These are phyloP conservation scores for Skeletonema costatum DNA, from an alignment of 108 stramenopile species.

Conservation along the genomic window DNA sequence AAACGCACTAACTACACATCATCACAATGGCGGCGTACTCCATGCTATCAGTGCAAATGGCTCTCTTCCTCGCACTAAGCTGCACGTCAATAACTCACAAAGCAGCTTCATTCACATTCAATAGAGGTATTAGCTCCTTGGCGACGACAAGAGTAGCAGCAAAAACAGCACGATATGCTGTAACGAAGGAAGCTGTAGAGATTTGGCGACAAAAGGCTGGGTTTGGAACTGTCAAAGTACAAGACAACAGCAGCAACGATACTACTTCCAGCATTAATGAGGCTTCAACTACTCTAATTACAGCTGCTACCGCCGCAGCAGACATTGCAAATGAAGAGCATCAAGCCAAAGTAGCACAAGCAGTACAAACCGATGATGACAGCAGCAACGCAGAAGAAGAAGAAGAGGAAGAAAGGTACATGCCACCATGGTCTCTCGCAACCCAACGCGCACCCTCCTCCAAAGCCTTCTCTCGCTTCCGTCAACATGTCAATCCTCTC, in stretches of 20 bases:
- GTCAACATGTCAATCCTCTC: slow-evolving; percentile 92
- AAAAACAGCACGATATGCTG: background rate
- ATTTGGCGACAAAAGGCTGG: background rate
- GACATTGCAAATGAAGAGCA: background rate
- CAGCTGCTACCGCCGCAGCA: background rate
- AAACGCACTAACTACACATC: background rate
- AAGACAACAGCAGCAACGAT: background rate
- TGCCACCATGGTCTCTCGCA: slow-evolving; percentile 41
- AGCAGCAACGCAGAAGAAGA: background rate
- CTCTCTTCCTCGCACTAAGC: background rate
- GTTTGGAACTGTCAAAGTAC: background rate
- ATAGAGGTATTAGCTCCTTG: background rate
- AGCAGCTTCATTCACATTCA: background rate
- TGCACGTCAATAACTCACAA: background rate
- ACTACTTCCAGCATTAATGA: background rate
- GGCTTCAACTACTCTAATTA: background rate
- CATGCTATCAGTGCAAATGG: background rate
- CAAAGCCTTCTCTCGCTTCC: slow-evolving; percentile 55
- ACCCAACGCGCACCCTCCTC: slow-evolving; percentile 15
- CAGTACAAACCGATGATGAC: background rate
- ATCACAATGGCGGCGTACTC: background rate
- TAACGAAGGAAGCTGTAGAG: background rate
- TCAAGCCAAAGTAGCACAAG: background rate
- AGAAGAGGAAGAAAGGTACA: slow-evolving; percentile 19
- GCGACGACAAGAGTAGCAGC: background rate